phyloP scores from a whole-genome alignment of 208 protist species.

The Leishmania arabica region DNA sequence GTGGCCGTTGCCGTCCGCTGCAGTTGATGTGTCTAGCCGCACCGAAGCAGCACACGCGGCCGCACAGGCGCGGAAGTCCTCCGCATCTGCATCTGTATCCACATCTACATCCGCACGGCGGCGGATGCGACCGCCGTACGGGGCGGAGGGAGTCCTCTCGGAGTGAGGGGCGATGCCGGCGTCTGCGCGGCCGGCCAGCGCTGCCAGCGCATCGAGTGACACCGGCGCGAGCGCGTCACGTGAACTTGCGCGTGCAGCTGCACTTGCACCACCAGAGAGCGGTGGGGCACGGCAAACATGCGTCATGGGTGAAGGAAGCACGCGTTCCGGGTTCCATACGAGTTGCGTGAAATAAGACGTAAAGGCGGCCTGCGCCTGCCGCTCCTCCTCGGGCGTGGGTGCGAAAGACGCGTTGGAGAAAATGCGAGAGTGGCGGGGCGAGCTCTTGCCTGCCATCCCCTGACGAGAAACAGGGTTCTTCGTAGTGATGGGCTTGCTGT shows the following conservation, averaged over 20 bases:
- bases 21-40: background rate
- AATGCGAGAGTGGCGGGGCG: background rate
- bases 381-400: constrained; percentile 14
- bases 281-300: constrained; percentile 1
- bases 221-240: background rate
- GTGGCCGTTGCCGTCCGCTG: background rate
- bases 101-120: background rate
- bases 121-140: background rate
- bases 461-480: background rate
- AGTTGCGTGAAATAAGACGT: constrained; percentile 22
- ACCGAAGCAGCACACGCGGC: constrained; percentile 14
- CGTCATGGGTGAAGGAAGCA: constrained; percentile 18
- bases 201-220: background rate
- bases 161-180: too few species aligned
- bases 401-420: background rate
- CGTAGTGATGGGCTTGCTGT: background rate
- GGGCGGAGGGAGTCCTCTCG: background rate
- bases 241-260: background rate
- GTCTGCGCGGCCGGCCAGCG: constrained; percentile 3
- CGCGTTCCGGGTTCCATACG: constrained; percentile 16
- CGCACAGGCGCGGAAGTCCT: constrained; percentile 14
- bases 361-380: constrained; percentile 16
- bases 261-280: background rate
- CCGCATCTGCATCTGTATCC: background rate
- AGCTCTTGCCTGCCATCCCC: background rate